Conservation (phyloP, 208 protist genomes). For the Trypanosoma vivax region DNA sequence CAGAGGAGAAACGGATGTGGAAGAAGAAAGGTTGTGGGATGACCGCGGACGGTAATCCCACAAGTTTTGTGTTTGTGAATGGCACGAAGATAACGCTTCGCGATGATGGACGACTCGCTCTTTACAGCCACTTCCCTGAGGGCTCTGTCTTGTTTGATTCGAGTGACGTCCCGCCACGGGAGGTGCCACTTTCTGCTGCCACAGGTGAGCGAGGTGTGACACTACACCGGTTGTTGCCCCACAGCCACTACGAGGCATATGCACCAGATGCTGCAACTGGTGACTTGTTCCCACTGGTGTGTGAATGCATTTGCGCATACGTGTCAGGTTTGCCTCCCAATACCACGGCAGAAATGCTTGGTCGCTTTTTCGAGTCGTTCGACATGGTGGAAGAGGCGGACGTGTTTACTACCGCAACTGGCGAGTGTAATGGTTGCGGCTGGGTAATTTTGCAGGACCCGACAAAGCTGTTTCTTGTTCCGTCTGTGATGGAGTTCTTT, state of each 20-base stretch:
- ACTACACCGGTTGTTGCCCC: constrained; percentile 49
- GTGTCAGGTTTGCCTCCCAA: constrained; percentile 56
- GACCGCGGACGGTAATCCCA: constrained; percentile 1
- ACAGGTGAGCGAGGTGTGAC: constrained; percentile 55
- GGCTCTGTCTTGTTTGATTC: constrained; percentile 66
- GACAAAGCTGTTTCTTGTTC: constrained; percentile 41
- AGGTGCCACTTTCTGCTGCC: constrained; percentile 46
- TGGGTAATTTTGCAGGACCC: constrained; percentile 68
- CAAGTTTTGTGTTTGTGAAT: constrained; percentile 65
- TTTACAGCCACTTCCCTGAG: constrained; percentile 57
- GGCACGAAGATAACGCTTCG: constrained; percentile 48
- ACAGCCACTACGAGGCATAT: constrained; percentile 63
- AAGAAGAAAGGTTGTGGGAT: background rate
- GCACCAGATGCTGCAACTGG: constrained; percentile 34
- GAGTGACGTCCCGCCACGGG: constrained; percentile 36
- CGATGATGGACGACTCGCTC: constrained; percentile 58
- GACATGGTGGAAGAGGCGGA: constrained; percentile 66
- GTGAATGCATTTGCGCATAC: constrained; percentile 50
- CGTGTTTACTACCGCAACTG: constrained; percentile 34
- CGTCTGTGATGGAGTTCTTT: constrained; percentile 60
- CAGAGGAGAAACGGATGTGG: no score
- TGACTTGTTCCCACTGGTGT: constrained; percentile 12
- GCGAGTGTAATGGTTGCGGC: constrained; percentile 54
- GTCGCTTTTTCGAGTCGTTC: constrained; percentile 66
- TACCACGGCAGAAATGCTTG: constrained; percentile 69